phyloP scores from a whole-genome alignment of 768 basidiomycete species.

The Xerocomus spinulosus region DNA sequence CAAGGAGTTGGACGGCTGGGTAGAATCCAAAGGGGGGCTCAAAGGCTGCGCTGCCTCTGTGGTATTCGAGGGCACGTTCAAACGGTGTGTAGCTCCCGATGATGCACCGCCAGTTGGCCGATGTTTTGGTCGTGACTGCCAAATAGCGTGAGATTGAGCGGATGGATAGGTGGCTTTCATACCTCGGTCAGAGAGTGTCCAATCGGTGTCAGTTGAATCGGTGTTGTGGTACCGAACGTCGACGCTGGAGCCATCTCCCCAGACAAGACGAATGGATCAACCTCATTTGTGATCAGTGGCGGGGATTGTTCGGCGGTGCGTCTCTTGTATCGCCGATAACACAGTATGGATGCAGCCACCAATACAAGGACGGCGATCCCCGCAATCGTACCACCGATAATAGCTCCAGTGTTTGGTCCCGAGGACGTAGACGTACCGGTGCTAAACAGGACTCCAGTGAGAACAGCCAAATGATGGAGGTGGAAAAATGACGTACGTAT shows the following conservation, averaged over 20 bases:
- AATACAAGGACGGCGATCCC: background rate
- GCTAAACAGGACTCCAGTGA: background rate
- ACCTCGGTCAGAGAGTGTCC: background rate
- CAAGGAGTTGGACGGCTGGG: background rate
- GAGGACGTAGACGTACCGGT: background rate
- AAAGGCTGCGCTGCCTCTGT: no score
- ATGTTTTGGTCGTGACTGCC: no score
- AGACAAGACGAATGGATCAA: background rate
- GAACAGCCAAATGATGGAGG: no score
- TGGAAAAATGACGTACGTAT: conserved; percentile 6
- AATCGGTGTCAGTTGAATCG: background rate
- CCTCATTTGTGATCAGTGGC: background rate
- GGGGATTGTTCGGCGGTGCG: background rate
- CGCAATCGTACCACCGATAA: conserved; percentile 6
- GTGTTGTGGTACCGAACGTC: background rate
- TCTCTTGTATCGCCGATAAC: background rate
- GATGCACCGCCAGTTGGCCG: no score
- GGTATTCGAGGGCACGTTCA: no score
- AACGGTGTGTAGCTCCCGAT: no score
- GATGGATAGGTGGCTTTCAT: no score
- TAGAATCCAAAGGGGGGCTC: background rate
- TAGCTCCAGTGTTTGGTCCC: background rate
- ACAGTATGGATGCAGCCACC: background rate
- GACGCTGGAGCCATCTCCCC: background rate
- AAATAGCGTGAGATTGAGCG: no score